Percentiles rank a stretch among this genome's conserved stretches.
These are phyloP conservation scores for Mycena filopes DNA, from an alignment of 768 basidiomycete genomes.

Conservation along the genomic window DNA sequence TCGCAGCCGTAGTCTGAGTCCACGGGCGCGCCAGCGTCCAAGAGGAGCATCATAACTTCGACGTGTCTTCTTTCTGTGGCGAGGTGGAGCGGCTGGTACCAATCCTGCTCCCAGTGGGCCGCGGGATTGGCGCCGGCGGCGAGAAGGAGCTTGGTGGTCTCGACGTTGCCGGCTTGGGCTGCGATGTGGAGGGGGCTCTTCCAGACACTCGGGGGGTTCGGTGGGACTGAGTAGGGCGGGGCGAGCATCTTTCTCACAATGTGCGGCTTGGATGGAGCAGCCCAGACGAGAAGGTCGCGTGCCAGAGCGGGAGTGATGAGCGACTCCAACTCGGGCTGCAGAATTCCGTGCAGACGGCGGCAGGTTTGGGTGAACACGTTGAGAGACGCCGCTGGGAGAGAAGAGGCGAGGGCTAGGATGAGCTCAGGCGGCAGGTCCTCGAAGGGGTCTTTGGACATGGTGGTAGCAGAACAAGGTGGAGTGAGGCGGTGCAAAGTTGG, in stretches of 20 bases:
- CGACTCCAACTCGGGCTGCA: conserved; percentile 13
- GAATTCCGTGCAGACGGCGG: conserved; percentile 3
- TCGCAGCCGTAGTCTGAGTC: neutral
- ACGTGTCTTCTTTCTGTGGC: neutral
- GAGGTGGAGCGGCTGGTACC: neutral
- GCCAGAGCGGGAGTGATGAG: conserved; percentile 11
- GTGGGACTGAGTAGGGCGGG: neutral
- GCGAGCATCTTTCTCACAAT: conserved; percentile 14
- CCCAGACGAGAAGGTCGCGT: neutral
- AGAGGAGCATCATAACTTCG: conserved; percentile 12
- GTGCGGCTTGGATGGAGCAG: neutral
- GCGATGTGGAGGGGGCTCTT: conserved; percentile 4
- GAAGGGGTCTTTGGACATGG: neutral
- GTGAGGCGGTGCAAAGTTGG: too few species aligned
- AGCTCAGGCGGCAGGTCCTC: conserved; percentile 17
- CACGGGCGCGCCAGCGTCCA: conserved; percentile 2
- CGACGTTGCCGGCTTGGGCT: neutral
- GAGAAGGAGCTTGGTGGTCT: neutral
- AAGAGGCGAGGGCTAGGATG: neutral
- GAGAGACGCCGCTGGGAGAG: neutral
- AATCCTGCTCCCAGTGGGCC: neutral
- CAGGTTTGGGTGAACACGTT: neutral
- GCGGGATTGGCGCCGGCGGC: conserved; percentile 11
- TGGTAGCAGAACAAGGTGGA: too few species aligned
- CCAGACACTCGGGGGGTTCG: neutral